These are phyloP conservation scores for Pisolithus thermaeus DNA, from an alignment of 1,284 basidiomycete species.

Conservation along the genomic window DNA sequence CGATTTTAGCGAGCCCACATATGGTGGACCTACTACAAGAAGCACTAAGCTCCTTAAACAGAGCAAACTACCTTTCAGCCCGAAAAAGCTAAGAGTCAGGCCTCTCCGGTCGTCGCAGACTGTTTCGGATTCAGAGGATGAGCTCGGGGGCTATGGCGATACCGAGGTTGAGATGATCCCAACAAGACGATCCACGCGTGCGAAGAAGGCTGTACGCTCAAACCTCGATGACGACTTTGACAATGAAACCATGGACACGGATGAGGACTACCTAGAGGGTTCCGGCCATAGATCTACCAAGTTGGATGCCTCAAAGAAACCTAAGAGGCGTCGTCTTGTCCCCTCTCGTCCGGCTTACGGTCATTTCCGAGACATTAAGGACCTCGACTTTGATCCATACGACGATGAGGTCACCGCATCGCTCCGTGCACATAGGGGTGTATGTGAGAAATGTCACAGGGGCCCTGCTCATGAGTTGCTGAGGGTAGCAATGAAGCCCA, in stretches of 20 bases:
- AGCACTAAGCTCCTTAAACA: constrained; percentile 12
- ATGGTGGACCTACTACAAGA: constrained; percentile 21
- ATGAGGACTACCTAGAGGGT: constrained; percentile 28
- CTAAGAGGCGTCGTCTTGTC: constrained; percentile 34
- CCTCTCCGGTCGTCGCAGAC: constrained; percentile 26
- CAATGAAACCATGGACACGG: constrained; percentile 19
- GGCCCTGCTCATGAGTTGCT: constrained; percentile 53
- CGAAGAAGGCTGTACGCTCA: constrained; percentile 31
- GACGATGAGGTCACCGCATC: constrained; percentile 51
- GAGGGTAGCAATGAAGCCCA: constrained; percentile 35
- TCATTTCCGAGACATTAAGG: constrained; percentile 50
- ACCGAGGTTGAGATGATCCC: constrained; percentile 25
- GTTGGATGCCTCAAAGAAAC: constrained; percentile 11
- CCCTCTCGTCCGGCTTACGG: constrained; percentile 60
- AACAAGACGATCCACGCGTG: constrained; percentile 33
- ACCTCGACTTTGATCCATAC: constrained; percentile 51
- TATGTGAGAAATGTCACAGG: constrained; percentile 68
- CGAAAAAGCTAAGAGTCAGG: constrained; percentile 45
- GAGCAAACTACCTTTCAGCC: constrained; percentile 52
- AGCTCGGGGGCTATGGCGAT: constrained; percentile 31
- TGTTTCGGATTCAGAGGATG: constrained; percentile 37
- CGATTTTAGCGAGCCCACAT: constrained; percentile 14
- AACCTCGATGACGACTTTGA: constrained; percentile 31
- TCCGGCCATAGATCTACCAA: constrained; percentile 17
- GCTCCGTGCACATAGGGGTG: constrained; percentile 51